Evolutionary conservation across 169 alveolate species (phyloP).

Genomic region (Eimeria praecox): DNA sequence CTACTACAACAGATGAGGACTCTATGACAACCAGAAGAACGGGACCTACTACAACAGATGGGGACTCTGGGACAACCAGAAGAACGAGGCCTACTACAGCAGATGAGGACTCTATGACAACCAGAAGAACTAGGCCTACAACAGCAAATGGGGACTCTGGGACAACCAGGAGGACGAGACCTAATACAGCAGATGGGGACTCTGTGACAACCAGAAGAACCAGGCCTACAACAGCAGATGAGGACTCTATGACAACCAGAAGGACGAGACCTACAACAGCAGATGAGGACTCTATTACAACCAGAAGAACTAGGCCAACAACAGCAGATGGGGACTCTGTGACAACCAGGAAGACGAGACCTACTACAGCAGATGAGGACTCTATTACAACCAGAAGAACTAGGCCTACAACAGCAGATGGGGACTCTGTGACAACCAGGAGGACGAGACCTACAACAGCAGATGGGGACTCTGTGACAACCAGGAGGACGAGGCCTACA

Average conservation of each 20-base stretch:
- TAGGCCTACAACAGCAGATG: neutral
- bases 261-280: too few relatives aligned
- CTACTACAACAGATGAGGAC: neutral
- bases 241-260: neutral
- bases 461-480: neutral
- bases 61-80: neutral
- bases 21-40: neutral
- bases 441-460: neutral
- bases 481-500: neutral
- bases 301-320: too few relatives aligned
- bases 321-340: neutral
- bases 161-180: too few relatives aligned
- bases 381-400: constrained; percentile 12
- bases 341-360: neutral
- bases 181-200: neutral
- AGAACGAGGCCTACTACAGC: too few relatives aligned
- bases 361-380: neutral
- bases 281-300: neutral
- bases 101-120: neutral
- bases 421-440: neutral
- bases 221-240: neutral
- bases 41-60: neutral
- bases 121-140: too few relatives aligned
- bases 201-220: neutral
- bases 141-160: neutral